phyloP scores from a whole-genome alignment of 169 alveolate genomes.

The Perkinsus chesapeaki region DNA sequence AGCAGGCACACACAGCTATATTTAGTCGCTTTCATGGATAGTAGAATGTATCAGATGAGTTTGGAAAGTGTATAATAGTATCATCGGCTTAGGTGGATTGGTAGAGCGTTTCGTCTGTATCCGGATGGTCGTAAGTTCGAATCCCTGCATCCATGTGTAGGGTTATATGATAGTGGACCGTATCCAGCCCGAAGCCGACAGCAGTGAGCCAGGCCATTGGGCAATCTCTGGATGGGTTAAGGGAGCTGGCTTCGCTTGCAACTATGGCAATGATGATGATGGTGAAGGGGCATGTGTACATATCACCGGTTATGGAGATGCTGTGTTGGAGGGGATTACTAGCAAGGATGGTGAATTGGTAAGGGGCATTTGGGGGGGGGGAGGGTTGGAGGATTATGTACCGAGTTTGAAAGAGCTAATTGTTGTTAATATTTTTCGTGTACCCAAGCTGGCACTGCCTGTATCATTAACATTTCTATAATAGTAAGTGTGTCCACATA shows the following conservation, averaged over 20 bases:
- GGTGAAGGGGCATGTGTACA: background rate
- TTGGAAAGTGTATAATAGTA: too few species aligned
- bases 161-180: conserved; percentile 1
- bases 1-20: too few species aligned
- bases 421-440: too few species aligned
- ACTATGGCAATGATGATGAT: background rate
- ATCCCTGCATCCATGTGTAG: background rate
- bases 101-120: background rate
- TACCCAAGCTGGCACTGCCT: too few species aligned
- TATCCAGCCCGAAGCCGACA: background rate
- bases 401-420: too few species aligned
- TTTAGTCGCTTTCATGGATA: too few species aligned
- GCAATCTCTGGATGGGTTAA: background rate
- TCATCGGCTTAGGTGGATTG: background rate
- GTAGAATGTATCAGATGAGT: too few species aligned
- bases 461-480: too few species aligned
- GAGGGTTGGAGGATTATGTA: background rate
- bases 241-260: background rate
- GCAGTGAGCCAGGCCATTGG: background rate
- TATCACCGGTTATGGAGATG: background rate
- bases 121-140: background rate
- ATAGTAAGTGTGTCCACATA: too few species aligned
- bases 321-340: background rate
- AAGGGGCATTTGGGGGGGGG: background rate
- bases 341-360: background rate